Percentiles rank a stretch among this genome's conserved stretches.
Conservation (phyloP, 1,139 yeast species). For the Protomyces inundatus region DNA sequence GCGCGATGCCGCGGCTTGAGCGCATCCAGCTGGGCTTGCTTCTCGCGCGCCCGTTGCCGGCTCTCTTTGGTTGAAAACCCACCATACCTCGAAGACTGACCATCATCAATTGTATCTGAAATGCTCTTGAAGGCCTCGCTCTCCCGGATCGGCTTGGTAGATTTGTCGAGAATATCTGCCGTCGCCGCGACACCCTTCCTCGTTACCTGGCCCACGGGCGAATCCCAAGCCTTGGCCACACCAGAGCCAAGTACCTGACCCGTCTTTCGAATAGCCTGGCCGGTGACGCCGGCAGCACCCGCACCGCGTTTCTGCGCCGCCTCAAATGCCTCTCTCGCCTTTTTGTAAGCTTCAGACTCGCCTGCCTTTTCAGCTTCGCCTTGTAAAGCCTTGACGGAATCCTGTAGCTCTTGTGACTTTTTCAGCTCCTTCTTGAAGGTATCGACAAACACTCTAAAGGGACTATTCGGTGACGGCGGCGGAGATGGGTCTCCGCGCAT, state of each 20-base stretch:
- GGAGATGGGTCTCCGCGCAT: conserved; percentile 22
- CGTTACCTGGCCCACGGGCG: conserved; percentile 83
- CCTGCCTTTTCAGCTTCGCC: conserved; percentile 95
- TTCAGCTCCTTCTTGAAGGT: conserved; percentile 89
- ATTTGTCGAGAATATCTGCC: conserved; percentile 53
- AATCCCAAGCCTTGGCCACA: conserved; percentile 93
- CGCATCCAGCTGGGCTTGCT: conserved; percentile 52
- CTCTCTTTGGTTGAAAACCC: conserved; percentile 85
- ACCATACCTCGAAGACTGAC: conserved; percentile 81
- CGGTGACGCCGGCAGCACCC: conserved; percentile 45
- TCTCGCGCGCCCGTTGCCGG: conserved; percentile 62
- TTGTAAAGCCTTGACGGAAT: conserved; percentile 87
- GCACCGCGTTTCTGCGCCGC: conserved; percentile 64
- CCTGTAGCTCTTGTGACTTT: conserved; percentile 82
- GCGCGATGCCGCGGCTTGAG: conserved; percentile 53
- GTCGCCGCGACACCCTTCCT: conserved; percentile 78
- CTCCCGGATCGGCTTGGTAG: conserved; percentile 88
- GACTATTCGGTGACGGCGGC: conserved; percentile 44
- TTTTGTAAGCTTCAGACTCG: conserved; percentile 88
- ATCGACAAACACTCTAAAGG: conserved; percentile 86
- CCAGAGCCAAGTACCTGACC: conserved; percentile 92
- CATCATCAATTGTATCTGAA: conserved; percentile 70
- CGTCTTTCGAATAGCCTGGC: conserved; percentile 55
- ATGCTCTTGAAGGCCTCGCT: conserved; percentile 69
- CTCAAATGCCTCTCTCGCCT: conserved; percentile 88